These are phyloP conservation scores for Diutina siamensis DNA, from an alignment of 1,139 yeast genomes.

Conservation along the genomic window DNA sequence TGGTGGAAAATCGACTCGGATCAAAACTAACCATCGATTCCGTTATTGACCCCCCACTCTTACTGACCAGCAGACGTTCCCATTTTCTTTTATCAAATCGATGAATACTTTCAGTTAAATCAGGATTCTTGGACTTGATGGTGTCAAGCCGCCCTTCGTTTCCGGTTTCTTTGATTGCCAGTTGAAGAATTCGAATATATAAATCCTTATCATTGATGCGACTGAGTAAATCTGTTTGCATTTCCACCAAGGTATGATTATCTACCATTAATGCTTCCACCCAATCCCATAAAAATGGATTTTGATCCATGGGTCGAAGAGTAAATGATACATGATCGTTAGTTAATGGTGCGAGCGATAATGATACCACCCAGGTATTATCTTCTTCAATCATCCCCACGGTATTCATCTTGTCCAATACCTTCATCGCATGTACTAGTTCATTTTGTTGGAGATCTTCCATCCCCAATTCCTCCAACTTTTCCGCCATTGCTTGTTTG, in stretches of 20 bases:
- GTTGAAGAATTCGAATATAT: neutral
- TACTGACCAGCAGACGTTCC: neutral
- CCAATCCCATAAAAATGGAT: neutral
- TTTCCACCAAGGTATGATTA: too few relatives aligned
- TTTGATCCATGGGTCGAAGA: neutral
- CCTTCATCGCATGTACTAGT: slow-evolving; percentile 7
- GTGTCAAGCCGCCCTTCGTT: neutral
- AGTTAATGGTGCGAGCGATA: slow-evolving; percentile 3
- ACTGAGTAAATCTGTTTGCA: neutral
- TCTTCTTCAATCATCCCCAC: slow-evolving; percentile 19
- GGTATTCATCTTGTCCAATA: slow-evolving; percentile 12
- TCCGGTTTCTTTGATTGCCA: neutral
- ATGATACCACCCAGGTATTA: slow-evolving; percentile 4
- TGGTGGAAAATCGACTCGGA: too few relatives aligned
- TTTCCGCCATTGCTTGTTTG: neutral
- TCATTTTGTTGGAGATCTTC: slow-evolving; percentile 13
- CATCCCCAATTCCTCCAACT: slow-evolving; percentile 2
- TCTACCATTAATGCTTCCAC: neutral
- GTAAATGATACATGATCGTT: neutral
- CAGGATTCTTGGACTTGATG: neutral
- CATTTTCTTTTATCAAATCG: neutral
- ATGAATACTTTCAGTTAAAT: neutral
- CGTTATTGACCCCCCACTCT: neutral
- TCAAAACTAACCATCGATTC: too few relatives aligned
- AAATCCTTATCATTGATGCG: neutral